These are phyloP conservation scores for Bidens hawaiensis DNA, from an alignment of 140 eudicot genomes.

Conservation along the genomic window DNA sequence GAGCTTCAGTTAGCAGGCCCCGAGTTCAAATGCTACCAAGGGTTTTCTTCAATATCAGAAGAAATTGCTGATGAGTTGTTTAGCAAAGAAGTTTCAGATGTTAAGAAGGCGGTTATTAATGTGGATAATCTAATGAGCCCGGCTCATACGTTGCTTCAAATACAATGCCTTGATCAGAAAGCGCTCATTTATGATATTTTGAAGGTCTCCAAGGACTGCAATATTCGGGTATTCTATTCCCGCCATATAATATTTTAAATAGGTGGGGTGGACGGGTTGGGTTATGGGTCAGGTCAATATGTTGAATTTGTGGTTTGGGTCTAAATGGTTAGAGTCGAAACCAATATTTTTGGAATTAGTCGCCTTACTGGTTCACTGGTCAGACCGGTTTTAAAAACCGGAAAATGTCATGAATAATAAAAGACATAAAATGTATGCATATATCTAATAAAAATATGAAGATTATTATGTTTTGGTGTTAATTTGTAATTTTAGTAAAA, in stretches of 20 bases:
- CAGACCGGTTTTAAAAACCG: too few relatives aligned
- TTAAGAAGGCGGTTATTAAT: slow-evolving; percentile 43
- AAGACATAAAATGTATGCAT: too few relatives aligned
- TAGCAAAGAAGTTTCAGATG: slow-evolving; percentile 23
- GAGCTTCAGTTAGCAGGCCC: slow-evolving; percentile 72
- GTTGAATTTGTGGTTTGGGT: too few relatives aligned
- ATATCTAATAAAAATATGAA: too few relatives aligned
- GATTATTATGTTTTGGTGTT: too few relatives aligned
- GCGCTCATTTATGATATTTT: slow-evolving; percentile 71
- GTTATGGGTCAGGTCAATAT: too few relatives aligned
- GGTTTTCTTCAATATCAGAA: slow-evolving; percentile 45
- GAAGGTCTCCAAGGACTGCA: slow-evolving; percentile 61
- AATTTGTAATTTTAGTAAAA: too few relatives aligned
- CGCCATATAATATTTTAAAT: neutral
- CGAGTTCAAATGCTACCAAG: slow-evolving; percentile 46
- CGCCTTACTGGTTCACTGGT: too few relatives aligned
- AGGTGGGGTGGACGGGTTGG: too few relatives aligned
- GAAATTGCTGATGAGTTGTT: slow-evolving; percentile 57
- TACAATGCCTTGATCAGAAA: slow-evolving; percentile 70
- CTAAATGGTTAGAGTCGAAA: too few relatives aligned
- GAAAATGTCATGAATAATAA: too few relatives aligned
- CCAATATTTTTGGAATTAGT: too few relatives aligned
- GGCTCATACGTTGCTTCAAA: slow-evolving; percentile 74
- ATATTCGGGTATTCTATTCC: slow-evolving; percentile 44
- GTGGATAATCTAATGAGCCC: slow-evolving; percentile 75